Evolutionary conservation across 2,329 filamentous ascomycete species (phyloP).

Genomic region (Teratosphaeria pseudoeucalypti): DNA sequence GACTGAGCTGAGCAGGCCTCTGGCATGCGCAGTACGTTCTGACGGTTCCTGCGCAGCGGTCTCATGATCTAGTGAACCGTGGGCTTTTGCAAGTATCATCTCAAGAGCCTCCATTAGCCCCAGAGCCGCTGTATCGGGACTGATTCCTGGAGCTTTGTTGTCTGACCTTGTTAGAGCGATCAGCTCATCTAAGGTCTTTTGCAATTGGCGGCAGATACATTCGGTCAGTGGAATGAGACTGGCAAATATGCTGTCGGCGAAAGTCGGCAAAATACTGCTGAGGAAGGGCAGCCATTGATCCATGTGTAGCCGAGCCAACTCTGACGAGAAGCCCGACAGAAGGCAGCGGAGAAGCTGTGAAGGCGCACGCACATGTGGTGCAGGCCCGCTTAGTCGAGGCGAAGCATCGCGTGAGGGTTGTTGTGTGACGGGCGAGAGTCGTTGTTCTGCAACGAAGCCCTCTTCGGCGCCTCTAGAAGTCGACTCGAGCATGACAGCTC

Average conservation of each 20-base stretch:
- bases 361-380: constrained; percentile 35
- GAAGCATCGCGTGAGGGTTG: background rate
- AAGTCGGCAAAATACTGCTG: constrained; percentile 71
- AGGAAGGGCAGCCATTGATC: constrained; percentile 90
- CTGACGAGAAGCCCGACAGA: constrained; percentile 66
- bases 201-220: constrained; percentile 73
- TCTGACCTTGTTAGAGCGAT: constrained; percentile 47
- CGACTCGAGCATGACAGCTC: constrained; percentile 45
- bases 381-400: background rate
- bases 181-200: constrained; percentile 59
- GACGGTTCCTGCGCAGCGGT: constrained; percentile 57
- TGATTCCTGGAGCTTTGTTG: constrained; percentile 1
- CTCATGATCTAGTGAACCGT: constrained; percentile 69
- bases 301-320: constrained; percentile 62
- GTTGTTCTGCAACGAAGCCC: background rate
- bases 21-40: constrained; percentile 73
- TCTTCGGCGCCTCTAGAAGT: background rate
- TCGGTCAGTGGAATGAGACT: constrained; percentile 84
- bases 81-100: constrained; percentile 75
- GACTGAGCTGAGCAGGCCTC: constrained; percentile 89
- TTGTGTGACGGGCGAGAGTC: background rate
- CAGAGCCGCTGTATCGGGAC: constrained; percentile 18
- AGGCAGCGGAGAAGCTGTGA: constrained; percentile 74
- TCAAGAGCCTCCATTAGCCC: constrained; percentile 78
- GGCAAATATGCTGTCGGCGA: constrained; percentile 76